Evolutionary conservation across 768 basidiomycete genomes (phyloP).

Genomic region (Lanmaoa pseudosensibilis): DNA sequence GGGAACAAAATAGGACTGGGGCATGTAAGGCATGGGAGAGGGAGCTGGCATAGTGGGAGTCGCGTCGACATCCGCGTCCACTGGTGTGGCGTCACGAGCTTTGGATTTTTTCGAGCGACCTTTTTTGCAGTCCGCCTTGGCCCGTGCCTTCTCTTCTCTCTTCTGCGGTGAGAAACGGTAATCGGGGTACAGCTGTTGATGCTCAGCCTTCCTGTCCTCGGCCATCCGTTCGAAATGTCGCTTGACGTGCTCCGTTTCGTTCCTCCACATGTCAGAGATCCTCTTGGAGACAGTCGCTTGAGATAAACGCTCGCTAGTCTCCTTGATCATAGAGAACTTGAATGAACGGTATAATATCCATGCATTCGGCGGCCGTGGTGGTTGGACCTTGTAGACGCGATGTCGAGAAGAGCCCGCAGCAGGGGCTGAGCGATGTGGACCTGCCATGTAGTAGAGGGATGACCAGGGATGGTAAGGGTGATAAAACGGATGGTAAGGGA

Average conservation of each 20-base stretch:
- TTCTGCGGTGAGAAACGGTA: constrained; percentile 60
- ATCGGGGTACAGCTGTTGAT: constrained; percentile 50
- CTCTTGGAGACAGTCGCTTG: constrained; percentile 67
- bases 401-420: constrained; percentile 1
- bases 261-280: constrained; percentile 65
- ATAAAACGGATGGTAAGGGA: constrained; percentile 7
- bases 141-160: constrained; percentile 48
- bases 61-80: background rate
- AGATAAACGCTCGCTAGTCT: constrained; percentile 35
- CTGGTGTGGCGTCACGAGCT: constrained; percentile 20
- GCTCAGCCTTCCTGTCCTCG: constrained; percentile 52
- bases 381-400: constrained; percentile 29
- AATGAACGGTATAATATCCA: constrained; percentile 81
- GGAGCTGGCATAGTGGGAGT: background rate
- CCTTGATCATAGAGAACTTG: constrained; percentile 37
- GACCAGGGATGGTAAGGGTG: constrained; percentile 3
- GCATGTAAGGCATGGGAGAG: background rate
- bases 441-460: constrained; percentile 20
- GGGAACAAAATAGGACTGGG: background rate
- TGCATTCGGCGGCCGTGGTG: constrained; percentile 74
- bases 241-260: constrained; percentile 48
- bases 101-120: constrained; percentile 26
- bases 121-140: constrained; percentile 41
- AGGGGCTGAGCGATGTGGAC: constrained; percentile 16
- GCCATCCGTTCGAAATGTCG: constrained; percentile 53